Percentiles rank a stretch among this genome's conserved stretches.
Conservation (phyloP, 202 grass and related monocot genomes). For the Thinopyrum obtusiflorum region DNA sequence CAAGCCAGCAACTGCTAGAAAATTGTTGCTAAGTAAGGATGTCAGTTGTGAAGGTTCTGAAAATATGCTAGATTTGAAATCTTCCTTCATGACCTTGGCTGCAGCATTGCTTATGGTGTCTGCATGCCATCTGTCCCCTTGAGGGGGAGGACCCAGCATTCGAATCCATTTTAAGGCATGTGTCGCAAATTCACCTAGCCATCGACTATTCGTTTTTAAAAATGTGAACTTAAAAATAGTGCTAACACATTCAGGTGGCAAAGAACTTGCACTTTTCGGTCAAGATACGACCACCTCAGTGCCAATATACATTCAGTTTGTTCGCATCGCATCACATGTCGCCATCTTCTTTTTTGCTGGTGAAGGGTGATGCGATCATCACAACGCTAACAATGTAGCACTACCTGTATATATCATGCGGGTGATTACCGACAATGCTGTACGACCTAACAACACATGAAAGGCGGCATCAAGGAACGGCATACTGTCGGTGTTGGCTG, state of each 20-base stretch:
- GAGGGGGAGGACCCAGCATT: background rate
- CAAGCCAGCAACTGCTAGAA: background rate
- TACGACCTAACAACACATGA: constrained; percentile 29
- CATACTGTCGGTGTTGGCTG: constrained; percentile 37
- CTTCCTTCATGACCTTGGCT: background rate
- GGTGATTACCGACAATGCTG: constrained; percentile 15
- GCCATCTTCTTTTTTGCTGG: background rate
- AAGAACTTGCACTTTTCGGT: background rate
- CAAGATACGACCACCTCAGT: background rate
- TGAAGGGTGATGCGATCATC: constrained; percentile 26
- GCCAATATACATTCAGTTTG: background rate
- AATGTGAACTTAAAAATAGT: background rate
- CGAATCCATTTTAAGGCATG: background rate
- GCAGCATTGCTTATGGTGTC: background rate
- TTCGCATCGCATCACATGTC: background rate
- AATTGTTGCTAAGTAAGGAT: background rate
- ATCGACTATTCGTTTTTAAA: background rate
- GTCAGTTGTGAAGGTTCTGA: background rate
- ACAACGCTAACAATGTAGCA: background rate
- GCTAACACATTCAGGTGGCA: background rate
- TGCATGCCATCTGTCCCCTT: background rate
- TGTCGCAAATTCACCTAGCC: background rate
- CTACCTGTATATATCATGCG: background rate
- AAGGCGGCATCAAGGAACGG: background rate
- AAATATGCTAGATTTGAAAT: background rate